These are phyloP conservation scores for Kodamaea hsintzibuensis DNA, from an alignment of 805 yeast species.

Conservation along the genomic window DNA sequence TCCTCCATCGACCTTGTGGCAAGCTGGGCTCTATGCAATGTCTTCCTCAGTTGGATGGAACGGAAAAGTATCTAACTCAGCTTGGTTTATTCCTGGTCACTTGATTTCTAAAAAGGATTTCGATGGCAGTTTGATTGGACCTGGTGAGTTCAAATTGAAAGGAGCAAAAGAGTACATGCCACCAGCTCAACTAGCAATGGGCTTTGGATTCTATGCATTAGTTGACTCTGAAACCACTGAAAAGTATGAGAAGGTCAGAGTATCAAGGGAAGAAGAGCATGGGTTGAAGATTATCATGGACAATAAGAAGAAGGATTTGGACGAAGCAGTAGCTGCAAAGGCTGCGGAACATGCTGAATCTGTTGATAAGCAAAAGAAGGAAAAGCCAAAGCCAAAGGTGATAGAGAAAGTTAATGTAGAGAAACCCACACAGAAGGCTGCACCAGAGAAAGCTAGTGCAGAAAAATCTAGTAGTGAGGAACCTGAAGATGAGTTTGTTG, in stretches of 20 bases:
- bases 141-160: slow-evolving; percentile 60
- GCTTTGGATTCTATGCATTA: slow-evolving; percentile 79
- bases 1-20: slow-evolving; percentile 85
- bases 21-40: slow-evolving; percentile 86
- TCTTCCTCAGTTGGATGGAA: slow-evolving; percentile 90
- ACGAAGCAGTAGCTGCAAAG: slow-evolving; percentile 16
- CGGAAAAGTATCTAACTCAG: slow-evolving; percentile 73
- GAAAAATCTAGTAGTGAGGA: not conserved
- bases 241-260: slow-evolving; percentile 27
- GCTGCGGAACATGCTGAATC: slow-evolving; percentile 16
- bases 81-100: slow-evolving; percentile 79
- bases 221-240: slow-evolving; percentile 56
- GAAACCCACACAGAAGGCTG: not conserved
- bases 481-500: slow-evolving; percentile 15
- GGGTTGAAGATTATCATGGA: slow-evolving; percentile 38
- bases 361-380: slow-evolving; percentile 11
- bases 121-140: slow-evolving; percentile 55
- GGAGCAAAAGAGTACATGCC: slow-evolving; percentile 63
- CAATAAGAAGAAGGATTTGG: slow-evolving; percentile 40
- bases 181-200: slow-evolving; percentile 87
- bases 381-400: slow-evolving; percentile 10
- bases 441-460: not conserved
- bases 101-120: slow-evolving; percentile 71
- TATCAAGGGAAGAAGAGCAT: slow-evolving; percentile 34
- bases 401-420: not conserved